Evolutionary conservation across 78 protist species (phyloP).

Genomic region (Pirum gemmata): DNA sequence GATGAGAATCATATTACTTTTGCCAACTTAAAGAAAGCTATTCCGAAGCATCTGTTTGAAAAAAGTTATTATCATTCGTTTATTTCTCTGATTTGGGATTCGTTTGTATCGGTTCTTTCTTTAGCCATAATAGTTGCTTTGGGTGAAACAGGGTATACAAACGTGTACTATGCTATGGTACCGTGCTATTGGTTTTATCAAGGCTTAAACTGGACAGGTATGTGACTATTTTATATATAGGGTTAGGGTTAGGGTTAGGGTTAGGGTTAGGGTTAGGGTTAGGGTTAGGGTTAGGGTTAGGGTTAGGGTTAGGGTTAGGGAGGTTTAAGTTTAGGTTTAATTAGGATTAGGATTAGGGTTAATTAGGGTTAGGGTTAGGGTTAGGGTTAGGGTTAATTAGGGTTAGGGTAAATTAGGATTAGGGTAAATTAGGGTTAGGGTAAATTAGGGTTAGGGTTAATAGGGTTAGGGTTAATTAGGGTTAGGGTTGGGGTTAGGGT

Average conservation of each 20-base stretch:
- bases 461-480: background rate
- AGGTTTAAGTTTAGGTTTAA: background rate
- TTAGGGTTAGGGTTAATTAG: too few species aligned
- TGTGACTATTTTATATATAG: background rate
- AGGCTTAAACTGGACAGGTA: background rate
- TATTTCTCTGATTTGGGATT: too few species aligned
- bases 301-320: background rate
- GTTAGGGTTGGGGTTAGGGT: too few species aligned
- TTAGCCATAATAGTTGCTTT: background rate
- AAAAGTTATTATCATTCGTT: background rate
- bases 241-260: too few species aligned
- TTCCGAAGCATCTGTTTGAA: background rate
- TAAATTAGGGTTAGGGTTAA: background rate
- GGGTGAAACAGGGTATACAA: background rate
- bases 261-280: background rate
- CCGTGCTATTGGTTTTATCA: slow-evolving; percentile 6
- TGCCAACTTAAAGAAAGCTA: too few species aligned
- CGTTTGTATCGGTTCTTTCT: background rate
- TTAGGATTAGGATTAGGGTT: background rate
- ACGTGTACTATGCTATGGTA: background rate
- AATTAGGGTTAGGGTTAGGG: too few species aligned
- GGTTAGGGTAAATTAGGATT: too few species aligned
- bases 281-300: too few species aligned
- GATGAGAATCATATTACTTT: too few species aligned
- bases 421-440: background rate